Percentiles rank a stretch among this genome's conserved stretches.
These are phyloP conservation scores for Harringtonia aguacate DNA, from an alignment of 2,329 filamentous ascomycete species.

Conservation along the genomic window DNA sequence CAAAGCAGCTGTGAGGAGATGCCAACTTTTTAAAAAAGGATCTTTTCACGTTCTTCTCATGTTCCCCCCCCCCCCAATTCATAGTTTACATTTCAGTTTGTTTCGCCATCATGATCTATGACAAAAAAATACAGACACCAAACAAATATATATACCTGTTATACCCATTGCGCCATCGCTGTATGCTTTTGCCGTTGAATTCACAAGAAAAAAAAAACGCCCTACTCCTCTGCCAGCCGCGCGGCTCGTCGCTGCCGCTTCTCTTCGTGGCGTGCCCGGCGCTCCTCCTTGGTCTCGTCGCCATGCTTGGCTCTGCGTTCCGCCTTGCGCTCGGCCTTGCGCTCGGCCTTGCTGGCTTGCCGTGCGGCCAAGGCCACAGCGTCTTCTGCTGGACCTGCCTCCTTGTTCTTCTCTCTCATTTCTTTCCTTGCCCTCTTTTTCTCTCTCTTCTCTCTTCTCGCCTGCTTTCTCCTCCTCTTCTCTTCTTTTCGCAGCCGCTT, in stretches of 20 bases:
- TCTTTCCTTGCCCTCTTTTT: conserved; percentile 8
- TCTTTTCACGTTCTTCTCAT: too few relatives aligned
- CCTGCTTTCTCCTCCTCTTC: conserved; percentile 10
- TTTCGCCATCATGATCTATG: too few relatives aligned
- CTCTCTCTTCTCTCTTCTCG: conserved; percentile 15
- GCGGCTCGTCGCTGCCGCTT: conserved; percentile 12
- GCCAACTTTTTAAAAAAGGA: too few relatives aligned
- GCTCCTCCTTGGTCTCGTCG: conserved; percentile 29
- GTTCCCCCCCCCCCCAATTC: too few relatives aligned
- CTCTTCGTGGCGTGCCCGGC: conserved; percentile 24
- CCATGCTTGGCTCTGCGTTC: background rate
- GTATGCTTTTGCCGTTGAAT: too few relatives aligned
- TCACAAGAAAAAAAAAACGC: too few relatives aligned
- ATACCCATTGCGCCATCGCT: too few relatives aligned
- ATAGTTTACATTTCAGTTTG: too few relatives aligned
- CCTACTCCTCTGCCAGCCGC: background rate
- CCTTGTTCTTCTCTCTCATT: conserved; percentile 18
- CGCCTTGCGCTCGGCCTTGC: too few relatives aligned
- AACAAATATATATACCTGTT: background rate
- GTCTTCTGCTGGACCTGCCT: conserved; percentile 12
- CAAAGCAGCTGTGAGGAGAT: conserved; percentile 34
- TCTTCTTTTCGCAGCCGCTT: conserved; percentile 15
- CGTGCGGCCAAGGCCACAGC: too few relatives aligned
- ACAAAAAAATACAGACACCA: too few relatives aligned
- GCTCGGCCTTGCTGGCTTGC: too few relatives aligned